Base-by-base conservation (phyloP, 2,329 filamentous ascomycete species). In the Talaromyces atroroseus region DNA sequence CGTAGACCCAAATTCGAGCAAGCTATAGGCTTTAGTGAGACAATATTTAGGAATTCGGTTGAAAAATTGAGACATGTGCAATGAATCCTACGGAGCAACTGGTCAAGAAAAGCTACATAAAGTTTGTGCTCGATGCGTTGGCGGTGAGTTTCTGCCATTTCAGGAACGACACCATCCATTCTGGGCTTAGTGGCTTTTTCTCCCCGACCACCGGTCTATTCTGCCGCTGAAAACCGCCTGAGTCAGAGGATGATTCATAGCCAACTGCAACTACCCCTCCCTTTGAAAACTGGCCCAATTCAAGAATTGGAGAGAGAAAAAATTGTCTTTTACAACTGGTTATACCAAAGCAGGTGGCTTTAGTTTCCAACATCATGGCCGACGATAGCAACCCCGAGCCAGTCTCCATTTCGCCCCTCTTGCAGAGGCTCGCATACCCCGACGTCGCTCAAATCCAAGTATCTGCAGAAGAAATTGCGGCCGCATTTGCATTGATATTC, bases 401-500 rank as follows among this genome's bases (percentile, higher is more conserved):
- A 16, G 68, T 77, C 58, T 78, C 76, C 4, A 79, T 80, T 51
- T 68, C 76, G 3, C 74, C 77, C 46, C 74, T 80, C 44, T 74
- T 80, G 51, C 74, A 77, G 61, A 67, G 68, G 42, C 72, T 80
- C 23, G 75, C 76, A 21, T 75, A 76, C 64, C 69, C 74, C 62
- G 67, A 70, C 34, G 62, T 65, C 7, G 76, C 78, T 46, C 70
- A 78, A 49, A 66, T 71, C 47, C 71, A 75, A 50, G 86, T 92
- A 55, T 84, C 85, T 16, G 85, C 92, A 12, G 78, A 83, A 51
- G 90, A 96, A 70, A 94, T 99, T 70, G 90, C 92, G 58, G 81
- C 87, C n/a, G 92, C 92, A 54, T 87, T 97, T 64, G 87, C 90
- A 4, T 81, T 92, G 67, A 95, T 96, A 69, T 97, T 97, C 74